Evolutionary conservation across 257 asterid genomes (phyloP), one percentile per base, ranked within the genome.

Genomic region (Datura wrightii): DNA sequence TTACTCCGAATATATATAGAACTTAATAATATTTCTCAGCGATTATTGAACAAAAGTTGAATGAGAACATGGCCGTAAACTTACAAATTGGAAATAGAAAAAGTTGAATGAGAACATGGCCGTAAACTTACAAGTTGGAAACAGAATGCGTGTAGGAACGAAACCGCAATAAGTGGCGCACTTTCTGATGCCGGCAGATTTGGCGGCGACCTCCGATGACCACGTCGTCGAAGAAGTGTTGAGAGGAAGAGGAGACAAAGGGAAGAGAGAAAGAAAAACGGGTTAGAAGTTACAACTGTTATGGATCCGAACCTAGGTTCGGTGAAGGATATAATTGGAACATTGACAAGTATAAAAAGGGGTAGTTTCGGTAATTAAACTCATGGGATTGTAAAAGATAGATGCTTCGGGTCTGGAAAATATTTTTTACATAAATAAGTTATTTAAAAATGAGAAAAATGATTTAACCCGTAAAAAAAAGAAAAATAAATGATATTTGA

Each of bases 71-170:
- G 42, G 24, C 41, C 62, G 15, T 76, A 50, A 48, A 50, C 81
- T 50, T 76, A 76, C 81, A 50, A 72, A 76, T 15, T 76, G 81
- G 31, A 24, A 24, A 24, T 24, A 24, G 31, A 24, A 50, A 76
- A 46, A 76, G 16, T 24, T 50, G 81, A 76, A 76, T 50, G 62
- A 76, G 14, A 48, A 34, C 3, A 76, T 48, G 42, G 24, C 41
- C 62, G 15, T 76, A 50, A 48, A 50, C 81, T 50, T 76, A 76
- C 81, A 50, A 72, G 50, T 15, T 76, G 81, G 81, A 55, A 76
- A 53, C 81, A 24, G 10, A 76, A 76, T 76, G 62, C 24, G 41
- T 2, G 54, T 41, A 18, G 24, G 7, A 0, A 10, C 5, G 36
- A 1, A 71, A 74, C 44, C 4, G 24, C 60, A 48, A 6, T 50